Evolutionary conservation across 176 grass and related monocot genomes (phyloP), one percentile per base, ranked within the genome.

Genomic region (Areca catechu): DNA sequence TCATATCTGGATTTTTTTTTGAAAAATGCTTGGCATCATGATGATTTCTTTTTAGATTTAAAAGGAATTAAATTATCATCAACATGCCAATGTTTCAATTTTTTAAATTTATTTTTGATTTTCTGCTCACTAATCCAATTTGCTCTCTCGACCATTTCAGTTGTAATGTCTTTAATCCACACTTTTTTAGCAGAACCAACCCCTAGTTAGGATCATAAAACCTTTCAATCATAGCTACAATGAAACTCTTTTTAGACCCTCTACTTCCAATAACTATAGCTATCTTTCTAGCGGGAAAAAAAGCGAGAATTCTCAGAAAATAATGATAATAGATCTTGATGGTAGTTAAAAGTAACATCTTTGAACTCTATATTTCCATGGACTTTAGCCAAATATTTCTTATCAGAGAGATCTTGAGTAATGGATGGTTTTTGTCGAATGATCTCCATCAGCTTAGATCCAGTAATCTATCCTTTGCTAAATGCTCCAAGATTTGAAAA

Each of bases 341-440:
- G 93, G 93, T 98, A 98, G 59, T 81, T 98, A 66, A 98, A 98
- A 17, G 93, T 85, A 51, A 98, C 93, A 60, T 98, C 86, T 75
- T 88, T 98, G 63, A 98, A 98, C 24, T 98, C 93, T 69, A 98
- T 98, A 68, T 98, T 98, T 67, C 87, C 93, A 51, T 98, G 87
- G 76, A 98, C 72, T 59, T 98, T 76, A 53, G 73, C 93, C 78
- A 98, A 72, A 72, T 79, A 91, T 55, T 88, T 86, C 49, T 87
- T 78, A 82, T 92, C 87, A 68, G 76, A 79, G 14, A 85, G 54
- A 60, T 98, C 87, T 20, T 98, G 68, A 27, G 91, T 63, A 77
- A 98, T 98, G 16, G 87, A 80, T 2, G 93, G 93, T 56, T 87
- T 98, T 75, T 98, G 93, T 24, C 78, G 81, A 62, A 98, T 98